These are phyloP conservation scores for Thermomyces lanuginosus DNA, from an alignment of 2,329 filamentous ascomycete species.

Conservation along the genomic window DNA sequence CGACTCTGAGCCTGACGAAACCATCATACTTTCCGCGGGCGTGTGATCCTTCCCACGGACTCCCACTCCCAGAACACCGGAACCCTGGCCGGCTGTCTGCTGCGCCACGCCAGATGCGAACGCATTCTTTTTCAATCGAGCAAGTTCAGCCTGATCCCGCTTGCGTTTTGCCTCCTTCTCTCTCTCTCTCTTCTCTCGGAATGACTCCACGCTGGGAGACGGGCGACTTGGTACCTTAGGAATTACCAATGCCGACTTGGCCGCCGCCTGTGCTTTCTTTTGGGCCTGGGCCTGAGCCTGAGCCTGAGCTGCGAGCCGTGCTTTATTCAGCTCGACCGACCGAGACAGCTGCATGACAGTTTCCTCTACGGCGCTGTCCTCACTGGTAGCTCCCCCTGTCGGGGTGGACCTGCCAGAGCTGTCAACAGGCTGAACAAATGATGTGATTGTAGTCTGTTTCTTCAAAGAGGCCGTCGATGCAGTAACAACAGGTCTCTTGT, in stretches of 20 bases:
- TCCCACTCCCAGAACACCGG: constrained; percentile 56
- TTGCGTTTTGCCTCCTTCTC: constrained; percentile 60
- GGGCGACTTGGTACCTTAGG: constrained; percentile 14
- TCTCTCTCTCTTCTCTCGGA: constrained; percentile 57
- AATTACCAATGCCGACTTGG: constrained; percentile 9
- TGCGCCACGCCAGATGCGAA: constrained; percentile 35
- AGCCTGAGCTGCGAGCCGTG: constrained; percentile 16
- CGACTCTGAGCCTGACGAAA: constrained; percentile 49
- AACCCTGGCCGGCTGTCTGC: constrained; percentile 58
- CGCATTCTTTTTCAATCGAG: constrained; percentile 44
- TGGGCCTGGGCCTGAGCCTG: too few relatives aligned
- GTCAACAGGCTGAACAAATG: constrained; percentile 23
- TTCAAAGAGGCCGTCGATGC: constrained; percentile 25
- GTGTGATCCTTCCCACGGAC: constrained; percentile 64
- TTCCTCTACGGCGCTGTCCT: constrained; percentile 26
- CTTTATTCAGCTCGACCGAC: constrained; percentile 28
- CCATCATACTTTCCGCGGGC: constrained; percentile 71
- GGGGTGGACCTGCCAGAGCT: constrained; percentile 19
- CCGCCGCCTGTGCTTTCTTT: constrained; percentile 12
- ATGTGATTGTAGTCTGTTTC: constrained; percentile 28
- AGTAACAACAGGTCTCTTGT: constrained; percentile 29
- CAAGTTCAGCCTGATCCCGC: constrained; percentile 55
- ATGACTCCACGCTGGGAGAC: constrained; percentile 33
- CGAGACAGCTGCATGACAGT: constrained; percentile 25
- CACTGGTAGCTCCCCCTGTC: constrained; percentile 13